These are phyloP conservation scores for Clonostachys chloroleuca DNA, from an alignment of 2,329 filamentous ascomycete genomes.

Conservation along the genomic window DNA sequence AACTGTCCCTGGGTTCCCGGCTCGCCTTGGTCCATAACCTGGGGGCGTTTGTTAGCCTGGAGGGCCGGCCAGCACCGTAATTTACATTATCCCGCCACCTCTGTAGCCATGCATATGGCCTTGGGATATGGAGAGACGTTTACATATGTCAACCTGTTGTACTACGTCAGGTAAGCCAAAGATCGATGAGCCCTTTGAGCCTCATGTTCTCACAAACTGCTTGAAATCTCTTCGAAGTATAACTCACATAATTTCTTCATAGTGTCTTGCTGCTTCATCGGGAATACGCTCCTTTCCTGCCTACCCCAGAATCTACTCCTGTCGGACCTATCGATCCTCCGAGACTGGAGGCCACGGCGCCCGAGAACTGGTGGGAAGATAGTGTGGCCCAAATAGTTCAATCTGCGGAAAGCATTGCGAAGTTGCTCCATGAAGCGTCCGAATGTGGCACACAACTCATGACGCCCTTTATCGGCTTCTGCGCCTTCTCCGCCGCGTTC, in stretches of 20 bases:
- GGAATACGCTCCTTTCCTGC: slow-evolving; percentile 38
- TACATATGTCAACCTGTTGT: slow-evolving; percentile 34
- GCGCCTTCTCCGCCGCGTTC: slow-evolving; percentile 35
- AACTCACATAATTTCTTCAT: neutral
- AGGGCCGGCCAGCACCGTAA: slow-evolving; percentile 23
- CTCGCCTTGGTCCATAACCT: slow-evolving; percentile 24
- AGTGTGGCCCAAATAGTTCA: slow-evolving; percentile 26
- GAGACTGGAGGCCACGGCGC: slow-evolving; percentile 26
- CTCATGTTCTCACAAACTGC: neutral
- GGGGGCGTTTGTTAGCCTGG: slow-evolving; percentile 24
- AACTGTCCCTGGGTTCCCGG: slow-evolving; percentile 32
- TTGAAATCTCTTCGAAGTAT: neutral
- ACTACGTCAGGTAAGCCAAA: slow-evolving; percentile 29
- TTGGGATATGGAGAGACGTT: slow-evolving; percentile 33
- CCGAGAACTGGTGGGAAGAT: slow-evolving; percentile 31
- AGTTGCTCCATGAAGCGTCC: slow-evolving; percentile 26
- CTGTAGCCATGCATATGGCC: slow-evolving; percentile 29
- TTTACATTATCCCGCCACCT: slow-evolving; percentile 26
- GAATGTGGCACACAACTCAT: slow-evolving; percentile 26
- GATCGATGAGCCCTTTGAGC: neutral
- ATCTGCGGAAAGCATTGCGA: slow-evolving; percentile 25
- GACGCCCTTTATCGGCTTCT: slow-evolving; percentile 39
- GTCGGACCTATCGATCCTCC: slow-evolving; percentile 32
- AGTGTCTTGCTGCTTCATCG: slow-evolving; percentile 34
- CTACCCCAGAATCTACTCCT: slow-evolving; percentile 23